Evolutionary conservation across 2,329 filamentous ascomycete species (phyloP), one percentile per base, ranked within the genome.

Genomic region (Hymenoscyphus repandus): DNA sequence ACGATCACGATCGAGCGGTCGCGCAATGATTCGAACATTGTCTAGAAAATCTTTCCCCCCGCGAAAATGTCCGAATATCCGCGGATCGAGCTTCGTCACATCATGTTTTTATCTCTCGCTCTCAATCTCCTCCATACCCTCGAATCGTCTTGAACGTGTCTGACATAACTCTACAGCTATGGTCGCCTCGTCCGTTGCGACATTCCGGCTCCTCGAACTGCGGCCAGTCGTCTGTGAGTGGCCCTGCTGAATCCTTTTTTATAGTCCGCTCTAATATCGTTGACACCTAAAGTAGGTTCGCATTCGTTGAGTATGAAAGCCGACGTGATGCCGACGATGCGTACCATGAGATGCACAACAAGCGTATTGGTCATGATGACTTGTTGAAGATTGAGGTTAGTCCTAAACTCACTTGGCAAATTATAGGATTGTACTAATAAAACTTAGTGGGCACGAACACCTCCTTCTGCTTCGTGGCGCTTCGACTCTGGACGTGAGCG

Each of bases 301-400:
- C 93, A 34, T 99, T 99, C 70, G 93, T 99, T 59, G 93, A 99
- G 74, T 99, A 99, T 72, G 93, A 99, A 76, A 95, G 91, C 71
- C 89, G 92, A 64, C 91, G 93, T 63, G 93, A 99, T 77, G 91
- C 93, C 58, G 93, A 99, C 71, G 93, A 99, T 74, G 93, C 93
- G 43, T 99, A 99, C 70, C 90, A 99, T 71, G 93, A 99, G 75
- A 99, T 99, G 93, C 93, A 99, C 69, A 97, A 97, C 78, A 96
- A 96, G 82, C 90, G 92, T 61, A 90, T 99, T 63, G 91, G 90
- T 43, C 86, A 55, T 38, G 93, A 99, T 68, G 93, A 99, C 66
- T 75, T 96, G 53, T 70, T 99, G 74, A 99, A 99, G 77, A 97
- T 99, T 60, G 93, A 99, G 82, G 93, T 96, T 74, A 61, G 80